Conservation (phyloP, 495 filamentous ascomycete genomes). For the Diplogelasinospora grovesii region DNA sequence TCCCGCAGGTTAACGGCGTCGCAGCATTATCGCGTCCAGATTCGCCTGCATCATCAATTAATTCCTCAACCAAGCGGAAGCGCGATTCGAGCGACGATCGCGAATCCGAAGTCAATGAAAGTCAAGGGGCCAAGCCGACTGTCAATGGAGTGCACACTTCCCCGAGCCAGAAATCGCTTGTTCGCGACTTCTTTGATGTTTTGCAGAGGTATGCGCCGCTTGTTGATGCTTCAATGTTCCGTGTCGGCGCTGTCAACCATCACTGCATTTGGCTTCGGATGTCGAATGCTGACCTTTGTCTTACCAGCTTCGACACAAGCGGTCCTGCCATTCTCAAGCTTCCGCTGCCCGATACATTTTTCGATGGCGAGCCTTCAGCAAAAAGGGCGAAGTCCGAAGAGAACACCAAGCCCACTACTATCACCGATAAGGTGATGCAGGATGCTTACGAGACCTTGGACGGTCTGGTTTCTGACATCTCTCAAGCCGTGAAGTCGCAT, state of each 20-base stretch:
- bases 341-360: constrained; percentile 29
- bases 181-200: constrained; percentile 37
- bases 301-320: constrained; percentile 33
- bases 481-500: constrained; percentile 29
- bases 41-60: constrained; percentile 34
- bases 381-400: constrained; percentile 43
- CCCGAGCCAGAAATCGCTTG: constrained; percentile 19
- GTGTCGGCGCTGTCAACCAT: background rate
- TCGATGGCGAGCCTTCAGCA: constrained; percentile 34
- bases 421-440: constrained; percentile 39
- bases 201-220: constrained; percentile 35
- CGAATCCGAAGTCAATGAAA: constrained; percentile 21
- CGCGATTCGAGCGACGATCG: constrained; percentile 43
- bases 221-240: constrained; percentile 2
- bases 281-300: constrained; percentile 9
- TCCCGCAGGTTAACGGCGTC: constrained; percentile 35
- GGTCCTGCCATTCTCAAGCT: constrained; percentile 38
- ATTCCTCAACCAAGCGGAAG: constrained; percentile 48
- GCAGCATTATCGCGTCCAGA: constrained; percentile 29
- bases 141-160: constrained; percentile 20
- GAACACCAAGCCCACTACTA: constrained; percentile 21
- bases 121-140: constrained; percentile 18
- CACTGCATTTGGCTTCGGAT: background rate
- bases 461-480: constrained; percentile 39
- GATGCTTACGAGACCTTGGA: constrained; percentile 39